Evolutionary conservation across 345 rosid genomes (phyloP).

Genomic region (Anacardium occidentale): DNA sequence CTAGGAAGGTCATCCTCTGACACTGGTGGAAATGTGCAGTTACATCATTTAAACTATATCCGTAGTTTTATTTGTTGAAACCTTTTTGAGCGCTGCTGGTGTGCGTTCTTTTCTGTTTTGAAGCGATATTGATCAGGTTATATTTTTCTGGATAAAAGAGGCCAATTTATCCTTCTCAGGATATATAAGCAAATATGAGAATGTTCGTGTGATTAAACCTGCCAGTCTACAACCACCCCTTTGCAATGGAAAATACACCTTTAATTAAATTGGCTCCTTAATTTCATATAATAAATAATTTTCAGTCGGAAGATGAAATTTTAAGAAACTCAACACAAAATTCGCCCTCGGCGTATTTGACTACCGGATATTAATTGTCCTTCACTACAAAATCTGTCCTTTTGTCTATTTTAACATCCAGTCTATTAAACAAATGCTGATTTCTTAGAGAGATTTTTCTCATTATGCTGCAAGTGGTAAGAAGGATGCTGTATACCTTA

Average conservation of each 20-base stretch:
- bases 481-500: constrained; percentile 20
- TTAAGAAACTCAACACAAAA: background rate
- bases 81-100: no score
- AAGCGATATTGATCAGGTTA: no score
- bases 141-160: no score
- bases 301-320: background rate
- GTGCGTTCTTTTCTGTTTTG: no score
- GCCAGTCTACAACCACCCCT: background rate
- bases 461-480: background rate
- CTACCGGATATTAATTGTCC: background rate
- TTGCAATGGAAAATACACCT: background rate
- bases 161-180: no score
- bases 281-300: background rate
- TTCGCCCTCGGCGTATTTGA: background rate
- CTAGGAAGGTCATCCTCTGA: no score
- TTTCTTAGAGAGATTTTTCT: background rate
- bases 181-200: no score
- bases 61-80: no score
- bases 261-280: background rate
- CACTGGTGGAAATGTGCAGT: no score
- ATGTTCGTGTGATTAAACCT: no score
- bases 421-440: background rate
- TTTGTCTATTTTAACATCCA: background rate
- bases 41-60: no score
- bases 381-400: background rate